Conservation (phyloP, 768 basidiomycete species). For the Boletus rufocinnamomeus region DNA sequence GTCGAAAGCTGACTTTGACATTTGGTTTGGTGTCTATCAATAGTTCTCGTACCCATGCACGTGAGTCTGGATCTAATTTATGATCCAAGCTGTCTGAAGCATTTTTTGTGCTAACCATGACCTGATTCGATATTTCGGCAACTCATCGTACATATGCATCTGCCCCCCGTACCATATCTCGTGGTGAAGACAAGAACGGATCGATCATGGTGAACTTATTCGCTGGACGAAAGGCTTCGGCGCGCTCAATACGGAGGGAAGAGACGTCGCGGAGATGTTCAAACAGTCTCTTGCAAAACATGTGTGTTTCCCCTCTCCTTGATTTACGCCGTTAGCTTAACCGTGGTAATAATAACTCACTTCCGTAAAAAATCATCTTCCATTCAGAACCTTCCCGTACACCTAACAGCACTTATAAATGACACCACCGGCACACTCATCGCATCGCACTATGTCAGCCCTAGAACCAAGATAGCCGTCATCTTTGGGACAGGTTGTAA, state of each 20-base stretch:
- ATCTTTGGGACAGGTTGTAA: slow-evolving; percentile 99
- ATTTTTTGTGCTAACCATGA: neutral
- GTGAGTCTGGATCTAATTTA: slow-evolving; percentile 47
- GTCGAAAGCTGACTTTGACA: slow-evolving; percentile 6
- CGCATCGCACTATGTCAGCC: slow-evolving; percentile 94
- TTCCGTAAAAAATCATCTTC: neutral
- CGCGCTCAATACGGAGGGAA: slow-evolving; percentile 85
- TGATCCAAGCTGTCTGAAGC: neutral
- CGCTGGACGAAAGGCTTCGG: slow-evolving; percentile 99
- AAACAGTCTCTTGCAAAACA: slow-evolving; percentile 73
- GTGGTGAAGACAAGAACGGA: slow-evolving; percentile 74
- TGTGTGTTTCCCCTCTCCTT: slow-evolving; percentile 45
- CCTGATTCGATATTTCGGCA: neutral
- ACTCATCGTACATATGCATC: neutral
- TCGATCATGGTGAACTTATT: slow-evolving; percentile 92
- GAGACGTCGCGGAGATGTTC: slow-evolving; percentile 94
- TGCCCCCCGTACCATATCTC: neutral
- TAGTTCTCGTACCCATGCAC: slow-evolving; percentile 95
- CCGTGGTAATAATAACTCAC: neutral
- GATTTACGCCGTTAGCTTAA: neutral
- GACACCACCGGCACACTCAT: slow-evolving; percentile 98
- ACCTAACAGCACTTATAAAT: slow-evolving; percentile 88
- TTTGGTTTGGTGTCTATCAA: neutral
- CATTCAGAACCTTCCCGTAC: slow-evolving; percentile 75
- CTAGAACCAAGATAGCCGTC: slow-evolving; percentile 86